Evolutionary conservation across 2,329 filamentous ascomycete species (phyloP).

Genomic region (Diplodia corticola): DNA sequence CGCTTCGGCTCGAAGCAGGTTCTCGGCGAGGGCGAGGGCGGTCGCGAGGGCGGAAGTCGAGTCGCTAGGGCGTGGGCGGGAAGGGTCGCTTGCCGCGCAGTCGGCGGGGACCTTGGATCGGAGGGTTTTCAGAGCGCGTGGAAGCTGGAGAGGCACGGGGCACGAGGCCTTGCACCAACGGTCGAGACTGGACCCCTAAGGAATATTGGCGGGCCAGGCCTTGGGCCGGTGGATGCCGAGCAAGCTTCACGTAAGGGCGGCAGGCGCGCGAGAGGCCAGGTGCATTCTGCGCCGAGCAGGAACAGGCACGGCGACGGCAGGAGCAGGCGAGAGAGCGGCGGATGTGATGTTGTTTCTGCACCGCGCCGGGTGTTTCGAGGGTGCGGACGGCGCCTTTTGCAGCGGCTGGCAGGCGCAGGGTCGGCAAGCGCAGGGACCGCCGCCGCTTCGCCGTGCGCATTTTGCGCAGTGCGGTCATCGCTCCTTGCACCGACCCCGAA

Average conservation of each 20-base stretch:
- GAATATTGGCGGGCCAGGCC: neutral
- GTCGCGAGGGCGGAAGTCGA: conserved; percentile 11
- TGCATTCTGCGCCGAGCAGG: neutral
- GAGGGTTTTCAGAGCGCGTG: neutral
- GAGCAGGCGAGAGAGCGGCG: neutral
- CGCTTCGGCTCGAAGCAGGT: conserved; percentile 1
- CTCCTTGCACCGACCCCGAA: neutral
- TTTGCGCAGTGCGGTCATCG: neutral
- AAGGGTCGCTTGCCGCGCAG: neutral
- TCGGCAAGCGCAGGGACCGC: too few species aligned
- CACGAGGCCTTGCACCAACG: neutral
- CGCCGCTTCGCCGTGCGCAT: neutral
- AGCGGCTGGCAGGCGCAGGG: too few species aligned
- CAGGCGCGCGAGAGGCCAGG: conserved; percentile 3
- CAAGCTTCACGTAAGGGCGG: neutral
- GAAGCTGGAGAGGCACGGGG: conserved; percentile 9
- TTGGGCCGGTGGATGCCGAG: neutral
- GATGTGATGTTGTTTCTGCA: neutral
- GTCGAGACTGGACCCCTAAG: conserved; percentile 13
- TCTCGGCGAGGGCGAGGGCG: conserved; percentile 2
- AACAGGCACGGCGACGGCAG: neutral
- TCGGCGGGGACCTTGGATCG: neutral
- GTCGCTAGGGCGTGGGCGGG: neutral
- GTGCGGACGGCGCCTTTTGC: neutral
- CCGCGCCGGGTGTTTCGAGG: conserved; percentile 8